Evolutionary conservation across 148 eudicot genomes (phyloP).

Genomic region (Gaultheria prostrata): DNA sequence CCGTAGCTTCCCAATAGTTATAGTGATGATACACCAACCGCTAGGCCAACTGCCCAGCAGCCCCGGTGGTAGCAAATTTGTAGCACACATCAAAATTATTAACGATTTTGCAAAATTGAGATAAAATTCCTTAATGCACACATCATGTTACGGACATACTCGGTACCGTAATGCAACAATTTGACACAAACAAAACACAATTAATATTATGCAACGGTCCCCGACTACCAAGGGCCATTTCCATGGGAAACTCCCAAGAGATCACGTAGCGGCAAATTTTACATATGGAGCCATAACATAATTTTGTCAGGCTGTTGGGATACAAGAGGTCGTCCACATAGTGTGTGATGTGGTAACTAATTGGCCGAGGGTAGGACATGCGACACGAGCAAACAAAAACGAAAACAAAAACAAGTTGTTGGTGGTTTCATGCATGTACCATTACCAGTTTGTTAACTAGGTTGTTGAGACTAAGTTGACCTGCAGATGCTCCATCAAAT

Average conservation of each 20-base stretch:
- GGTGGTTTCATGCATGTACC: not conserved
- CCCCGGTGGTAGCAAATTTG: too few relatives aligned
- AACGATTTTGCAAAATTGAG: too few relatives aligned
- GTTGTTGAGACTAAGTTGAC: not conserved
- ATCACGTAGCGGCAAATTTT: not conserved
- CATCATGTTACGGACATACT: too few relatives aligned
- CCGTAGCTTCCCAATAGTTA: too few relatives aligned
- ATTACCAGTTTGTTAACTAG: not conserved
- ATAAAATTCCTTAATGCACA: too few relatives aligned
- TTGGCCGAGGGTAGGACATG: not conserved
- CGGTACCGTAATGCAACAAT: too few relatives aligned
- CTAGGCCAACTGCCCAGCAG: too few relatives aligned
- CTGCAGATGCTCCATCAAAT: constrained; percentile 3
- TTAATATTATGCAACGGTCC: too few relatives aligned
- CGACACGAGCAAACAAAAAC: not conserved
- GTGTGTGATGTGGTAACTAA: not conserved
- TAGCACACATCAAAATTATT: too few relatives aligned
- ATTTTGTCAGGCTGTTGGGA: too few relatives aligned
- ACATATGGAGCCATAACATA: not conserved
- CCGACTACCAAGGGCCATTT: not conserved
- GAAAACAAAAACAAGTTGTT: not conserved
- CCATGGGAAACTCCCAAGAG: not conserved
- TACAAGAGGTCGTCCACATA: too few relatives aligned
- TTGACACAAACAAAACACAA: not conserved
- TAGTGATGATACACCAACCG: too few relatives aligned